Evolutionary conservation across 179 eudicot species (phyloP).

Genomic region (Sideroxylon spinosum): DNA sequence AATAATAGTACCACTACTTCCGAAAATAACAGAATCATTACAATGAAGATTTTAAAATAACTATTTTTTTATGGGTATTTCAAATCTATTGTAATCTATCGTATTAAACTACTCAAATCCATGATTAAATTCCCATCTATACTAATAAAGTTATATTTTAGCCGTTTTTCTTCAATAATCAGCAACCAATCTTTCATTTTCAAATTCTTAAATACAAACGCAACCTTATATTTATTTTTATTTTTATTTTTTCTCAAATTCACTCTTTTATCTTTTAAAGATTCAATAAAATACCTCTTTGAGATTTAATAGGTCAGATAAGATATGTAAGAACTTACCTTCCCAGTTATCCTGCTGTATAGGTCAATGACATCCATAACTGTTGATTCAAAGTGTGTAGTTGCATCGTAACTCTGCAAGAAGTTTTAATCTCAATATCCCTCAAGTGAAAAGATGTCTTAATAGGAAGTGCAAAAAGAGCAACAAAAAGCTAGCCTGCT

Average conservation of each 20-base stretch:
- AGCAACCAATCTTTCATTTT: too few relatives aligned
- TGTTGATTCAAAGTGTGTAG: conserved; percentile 91
- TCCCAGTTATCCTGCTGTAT: conserved; percentile 49
- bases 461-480: not conserved
- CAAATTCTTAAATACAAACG: too few relatives aligned
- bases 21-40: too few relatives aligned
- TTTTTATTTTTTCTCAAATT: not conserved
- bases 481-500: not conserved
- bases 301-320: not conserved
- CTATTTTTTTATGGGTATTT: not conserved
- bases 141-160: too few relatives aligned
- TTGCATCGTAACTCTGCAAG: conserved; percentile 82
- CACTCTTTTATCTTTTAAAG: not conserved
- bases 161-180: too few relatives aligned
- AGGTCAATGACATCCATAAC: conserved; percentile 58
- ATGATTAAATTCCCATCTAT: too few relatives aligned
- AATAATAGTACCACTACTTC: too few relatives aligned
- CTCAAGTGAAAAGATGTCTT: not conserved
- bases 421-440: not conserved
- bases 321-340: conserved; percentile 25
- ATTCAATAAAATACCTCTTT: not conserved
- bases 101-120: too few relatives aligned
- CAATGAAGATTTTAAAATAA: too few relatives aligned
- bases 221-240: too few relatives aligned
- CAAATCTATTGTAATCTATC: not conserved